These are phyloP conservation scores for Rhexocercosporidium sp. DNA, from an alignment of 2,329 filamentous ascomycete species.

Conservation along the genomic window DNA sequence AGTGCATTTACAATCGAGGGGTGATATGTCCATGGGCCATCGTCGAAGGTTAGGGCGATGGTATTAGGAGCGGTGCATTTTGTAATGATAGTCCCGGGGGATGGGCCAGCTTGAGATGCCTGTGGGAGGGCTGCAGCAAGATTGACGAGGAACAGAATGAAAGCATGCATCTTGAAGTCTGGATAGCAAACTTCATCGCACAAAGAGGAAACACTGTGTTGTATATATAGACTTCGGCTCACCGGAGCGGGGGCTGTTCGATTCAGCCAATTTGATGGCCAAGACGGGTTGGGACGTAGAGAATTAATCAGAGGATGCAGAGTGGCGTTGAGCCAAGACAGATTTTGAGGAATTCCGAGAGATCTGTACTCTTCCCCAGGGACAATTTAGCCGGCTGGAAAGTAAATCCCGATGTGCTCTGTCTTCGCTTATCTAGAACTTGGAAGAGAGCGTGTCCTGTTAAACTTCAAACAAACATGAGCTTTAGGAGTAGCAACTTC, in stretches of 20 bases:
- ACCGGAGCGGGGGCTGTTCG: neutral
- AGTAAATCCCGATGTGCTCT: too few relatives aligned
- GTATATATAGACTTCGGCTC: neutral
- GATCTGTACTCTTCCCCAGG: neutral
- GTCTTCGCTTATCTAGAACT: too few relatives aligned
- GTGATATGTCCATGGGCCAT: slow-evolving; percentile 67
- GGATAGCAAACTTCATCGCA: too few relatives aligned
- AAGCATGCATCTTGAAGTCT: neutral
- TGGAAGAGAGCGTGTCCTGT: too few relatives aligned
- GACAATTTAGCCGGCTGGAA: too few relatives aligned
- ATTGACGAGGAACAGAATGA: neutral
- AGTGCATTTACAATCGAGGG: slow-evolving; percentile 64
- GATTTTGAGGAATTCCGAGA: neutral
- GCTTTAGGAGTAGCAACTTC: neutral
- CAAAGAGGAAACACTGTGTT: neutral
- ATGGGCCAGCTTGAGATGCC: neutral
- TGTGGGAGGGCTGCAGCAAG: neutral
- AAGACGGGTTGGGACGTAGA: neutral
- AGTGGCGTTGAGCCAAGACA: neutral
- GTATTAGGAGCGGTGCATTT: slow-evolving; percentile 57
- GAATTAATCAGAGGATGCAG: neutral
- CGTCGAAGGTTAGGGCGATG: slow-evolving; percentile 69
- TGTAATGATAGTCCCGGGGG: slow-evolving; percentile 6
- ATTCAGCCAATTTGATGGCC: neutral
- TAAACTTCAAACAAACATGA: too few relatives aligned